These are phyloP conservation scores for Crotalaria pallida DNA, from an alignment of 306 rosid genomes.

Conservation along the genomic window DNA sequence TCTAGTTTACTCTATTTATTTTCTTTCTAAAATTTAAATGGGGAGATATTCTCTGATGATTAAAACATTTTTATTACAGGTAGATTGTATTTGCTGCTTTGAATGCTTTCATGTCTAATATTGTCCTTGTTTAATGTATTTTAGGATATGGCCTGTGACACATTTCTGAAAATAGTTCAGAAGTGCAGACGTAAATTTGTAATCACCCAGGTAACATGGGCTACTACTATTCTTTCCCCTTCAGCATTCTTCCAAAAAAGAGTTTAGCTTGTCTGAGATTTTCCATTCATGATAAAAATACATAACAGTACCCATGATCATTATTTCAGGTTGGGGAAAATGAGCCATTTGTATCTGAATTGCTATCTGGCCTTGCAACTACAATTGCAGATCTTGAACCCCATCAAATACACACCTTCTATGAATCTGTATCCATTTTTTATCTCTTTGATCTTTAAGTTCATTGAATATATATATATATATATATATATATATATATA, in stretches of 20 bases:
- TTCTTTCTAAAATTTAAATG: not conserved
- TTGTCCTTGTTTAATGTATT: slow-evolving; percentile 3
- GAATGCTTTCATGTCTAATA: not conserved
- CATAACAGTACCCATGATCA: not conserved
- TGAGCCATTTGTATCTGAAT: slow-evolving; percentile 96
- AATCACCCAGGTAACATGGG: slow-evolving; percentile 68
- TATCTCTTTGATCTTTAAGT: not conserved
- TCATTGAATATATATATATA: slow-evolving; percentile 6
- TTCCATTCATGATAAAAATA: not conserved
- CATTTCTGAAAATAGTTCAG: slow-evolving; percentile 90
- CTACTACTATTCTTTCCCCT: not conserved
- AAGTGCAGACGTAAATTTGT: slow-evolving; percentile 98
- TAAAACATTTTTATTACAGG: not conserved
- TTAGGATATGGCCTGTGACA: slow-evolving; percentile 99
- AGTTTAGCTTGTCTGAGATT: not conserved
- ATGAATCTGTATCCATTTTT: slow-evolving; percentile 75
- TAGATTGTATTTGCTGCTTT: not conserved
- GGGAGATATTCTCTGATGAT: not conserved
- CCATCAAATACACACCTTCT: slow-evolving; percentile 90
- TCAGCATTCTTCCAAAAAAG: not conserved
- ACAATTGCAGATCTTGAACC: slow-evolving; percentile 93
- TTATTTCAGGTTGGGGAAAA: slow-evolving; percentile 83
- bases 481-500: no score
- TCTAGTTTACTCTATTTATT: not conserved
- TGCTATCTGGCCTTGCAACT: slow-evolving; percentile 71